phyloP scores from a whole-genome alignment of 75 land plant species.

The Picea sitchensis region DNA sequence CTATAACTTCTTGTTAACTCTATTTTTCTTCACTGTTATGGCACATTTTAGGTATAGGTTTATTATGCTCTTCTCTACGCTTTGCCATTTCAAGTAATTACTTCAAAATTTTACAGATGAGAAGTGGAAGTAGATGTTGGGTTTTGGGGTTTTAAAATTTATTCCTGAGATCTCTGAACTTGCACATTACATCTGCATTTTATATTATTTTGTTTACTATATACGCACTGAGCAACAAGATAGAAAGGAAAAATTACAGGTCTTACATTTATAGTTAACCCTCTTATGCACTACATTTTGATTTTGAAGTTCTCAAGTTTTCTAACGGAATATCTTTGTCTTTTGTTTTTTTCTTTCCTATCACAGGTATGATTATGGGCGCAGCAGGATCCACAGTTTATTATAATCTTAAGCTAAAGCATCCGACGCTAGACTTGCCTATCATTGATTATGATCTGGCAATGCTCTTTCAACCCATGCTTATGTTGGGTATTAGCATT shows the following conservation, averaged over 20 bases:
- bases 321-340: neutral
- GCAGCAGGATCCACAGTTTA: slow-evolving; percentile 50
- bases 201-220: neutral
- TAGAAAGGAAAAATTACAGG: neutral
- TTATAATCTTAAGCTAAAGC: slow-evolving; percentile 54
- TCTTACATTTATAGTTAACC: neutral
- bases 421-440: slow-evolving; percentile 62
- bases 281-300: neutral
- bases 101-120: too few relatives aligned
- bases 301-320: neutral
- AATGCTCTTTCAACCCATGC: slow-evolving; percentile 69
- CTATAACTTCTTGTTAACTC: too few relatives aligned
- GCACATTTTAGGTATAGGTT: too few relatives aligned
- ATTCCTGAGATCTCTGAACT: too few relatives aligned
- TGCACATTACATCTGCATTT: neutral
- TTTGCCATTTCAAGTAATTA: too few relatives aligned
- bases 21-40: too few relatives aligned
- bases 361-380: slow-evolving; percentile 76
- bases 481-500: slow-evolving; percentile 78
- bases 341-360: neutral
- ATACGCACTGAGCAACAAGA: too few relatives aligned
- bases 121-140: too few relatives aligned
- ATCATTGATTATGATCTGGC: slow-evolving; percentile 76
- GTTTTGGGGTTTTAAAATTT: too few relatives aligned
- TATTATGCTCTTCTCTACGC: too few relatives aligned